Evolutionary conservation across 805 yeast species (phyloP).

Genomic region (Ogataea chonburiensis): DNA sequence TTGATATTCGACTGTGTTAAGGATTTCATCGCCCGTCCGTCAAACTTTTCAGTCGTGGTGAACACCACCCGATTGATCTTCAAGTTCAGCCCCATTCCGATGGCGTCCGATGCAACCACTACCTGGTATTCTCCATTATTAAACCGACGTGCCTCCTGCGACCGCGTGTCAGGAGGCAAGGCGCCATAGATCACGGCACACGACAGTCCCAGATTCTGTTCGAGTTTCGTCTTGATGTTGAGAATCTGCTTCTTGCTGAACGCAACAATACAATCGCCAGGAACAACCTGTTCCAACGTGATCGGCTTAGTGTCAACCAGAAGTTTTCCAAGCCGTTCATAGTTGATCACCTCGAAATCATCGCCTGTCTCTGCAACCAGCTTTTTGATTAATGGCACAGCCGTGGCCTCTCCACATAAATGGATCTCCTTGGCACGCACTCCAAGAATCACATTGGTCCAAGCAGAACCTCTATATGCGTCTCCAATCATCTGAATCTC

Average conservation of each 20-base stretch:
- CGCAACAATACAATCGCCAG: slow-evolving; percentile 89
- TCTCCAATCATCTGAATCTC: slow-evolving; percentile 96
- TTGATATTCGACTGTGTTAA: slow-evolving; percentile 69
- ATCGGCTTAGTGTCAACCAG: slow-evolving; percentile 48
- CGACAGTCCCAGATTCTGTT: slow-evolving; percentile 54
- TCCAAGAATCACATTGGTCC: slow-evolving; percentile 91
- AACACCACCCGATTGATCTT: slow-evolving; percentile 81
- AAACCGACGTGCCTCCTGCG: slow-evolving; percentile 76
- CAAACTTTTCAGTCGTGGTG: slow-evolving; percentile 62
- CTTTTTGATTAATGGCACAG: slow-evolving; percentile 63
- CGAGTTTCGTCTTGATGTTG: slow-evolving; percentile 67
- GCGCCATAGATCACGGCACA: slow-evolving; percentile 95
- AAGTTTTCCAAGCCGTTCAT: slow-evolving; percentile 73
- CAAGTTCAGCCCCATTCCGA: slow-evolving; percentile 95
- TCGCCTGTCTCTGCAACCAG: slow-evolving; percentile 77
- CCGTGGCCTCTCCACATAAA: slow-evolving; percentile 89
- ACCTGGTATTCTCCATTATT: slow-evolving; percentile 77
- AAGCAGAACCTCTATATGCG: slow-evolving; percentile 79
- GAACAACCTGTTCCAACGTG: slow-evolving; percentile 40
- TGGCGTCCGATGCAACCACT: slow-evolving; percentile 94
- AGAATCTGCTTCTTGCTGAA: slow-evolving; percentile 77
- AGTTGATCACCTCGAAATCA: slow-evolving; percentile 63
- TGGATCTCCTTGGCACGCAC: slow-evolving; percentile 84
- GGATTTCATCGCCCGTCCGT: slow-evolving; percentile 52
- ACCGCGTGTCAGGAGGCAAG: slow-evolving; percentile 90